Base-by-base conservation (phyloP, 1,284 basidiomycete species). In the Afroboletus lepidellus region DNA sequence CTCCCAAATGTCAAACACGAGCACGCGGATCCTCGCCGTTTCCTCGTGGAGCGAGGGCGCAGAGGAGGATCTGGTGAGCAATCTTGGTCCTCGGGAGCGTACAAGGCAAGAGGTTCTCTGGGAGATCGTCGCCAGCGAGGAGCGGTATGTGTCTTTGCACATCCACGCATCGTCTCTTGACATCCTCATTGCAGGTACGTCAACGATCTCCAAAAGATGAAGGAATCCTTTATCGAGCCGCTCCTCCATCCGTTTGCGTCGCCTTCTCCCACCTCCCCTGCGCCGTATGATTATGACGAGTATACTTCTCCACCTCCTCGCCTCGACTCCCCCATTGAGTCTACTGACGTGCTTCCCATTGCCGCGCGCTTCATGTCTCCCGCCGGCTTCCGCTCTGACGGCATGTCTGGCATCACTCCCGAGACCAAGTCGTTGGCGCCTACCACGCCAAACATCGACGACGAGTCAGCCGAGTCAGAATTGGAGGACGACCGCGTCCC, bases 81-180 rank as follows among this genome's bases (percentile, higher is more conserved):
- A 99, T 66, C 77, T 99, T 20, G 92, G 94, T 20, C 87, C 92
- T 21, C 81, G 94, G 52, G 96, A 99, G 69, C 83, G 96, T 47
- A 98, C 94, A 27, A 80, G 96, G 46, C 96, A 98, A 69, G 96
- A 99, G 74, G 96, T 98, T 3, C 72, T 99, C 30, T 98, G 94
- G 81, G 96, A 99, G 74, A 98, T 99, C 60, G 95, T 99, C 42
- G 90, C 92, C 36, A 94, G 92, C 62, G 96, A 98, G 72, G 95
- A 98, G 70, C 82, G 94, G 90, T 94, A 64, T 64, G 79, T 79
- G 27, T 33, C 45, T 41, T 36, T 34, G 56, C 55, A 51, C 56
- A 59, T 62, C 51, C 53, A 56, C 34, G 13, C 45, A 3, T 50
- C 43, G 30, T 52, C 45, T 8, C 48, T 57, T 67, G 55, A 57